Base-by-base conservation (phyloP, 1,139 yeast species). In the Barnettozyma hawaiiensis region DNA sequence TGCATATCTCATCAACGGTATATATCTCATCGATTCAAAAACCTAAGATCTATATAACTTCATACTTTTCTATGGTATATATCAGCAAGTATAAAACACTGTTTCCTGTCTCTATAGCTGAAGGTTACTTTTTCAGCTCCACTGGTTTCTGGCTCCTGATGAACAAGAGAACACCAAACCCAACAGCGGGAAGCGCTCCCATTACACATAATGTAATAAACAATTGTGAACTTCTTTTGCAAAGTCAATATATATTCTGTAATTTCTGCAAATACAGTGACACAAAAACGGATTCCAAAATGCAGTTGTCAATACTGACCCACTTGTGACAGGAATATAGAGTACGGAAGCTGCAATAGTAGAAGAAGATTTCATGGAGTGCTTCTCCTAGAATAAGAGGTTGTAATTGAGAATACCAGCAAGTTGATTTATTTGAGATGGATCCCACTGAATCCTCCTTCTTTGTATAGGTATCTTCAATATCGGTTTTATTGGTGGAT, bases 331-430 rank as follows among this genome's bases (percentile, higher is more conserved):
- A 7, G 44, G 41, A 9, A 49, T 47, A 28, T 46, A 48, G n/a
- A 37, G 26, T 19, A 51, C 23, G 9, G 47, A 45, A 8, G 51
- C 39, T 0, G 47, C 46, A 19, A 40, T 9, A 5, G n/a, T 50
- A 47, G 6, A 41, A 47, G 4, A 47, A 39, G 32, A 58, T 50
- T 20, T 54, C 53, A n/a, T 50, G 52, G 36, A 57, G 44, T 10
- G 48, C 47, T 16, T 51, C 53, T 23, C 34, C 37, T 10, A 60
- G 61, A 16, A 57, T 40, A 19, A 57, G 37, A 3, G 53, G 28
- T 12, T 53, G 52, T 2, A 54, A 41, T 16, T 43, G 45, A 8
- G 39, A 37, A 37, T 49, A 45, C 45, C 54, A 48, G 28, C 50
- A 18, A 20, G 18, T 12, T 32, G 24, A 19, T 11, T 19, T 11